Conservation (phyloP, 257 asterid species). For the Plectranthus barbatus region DNA sequence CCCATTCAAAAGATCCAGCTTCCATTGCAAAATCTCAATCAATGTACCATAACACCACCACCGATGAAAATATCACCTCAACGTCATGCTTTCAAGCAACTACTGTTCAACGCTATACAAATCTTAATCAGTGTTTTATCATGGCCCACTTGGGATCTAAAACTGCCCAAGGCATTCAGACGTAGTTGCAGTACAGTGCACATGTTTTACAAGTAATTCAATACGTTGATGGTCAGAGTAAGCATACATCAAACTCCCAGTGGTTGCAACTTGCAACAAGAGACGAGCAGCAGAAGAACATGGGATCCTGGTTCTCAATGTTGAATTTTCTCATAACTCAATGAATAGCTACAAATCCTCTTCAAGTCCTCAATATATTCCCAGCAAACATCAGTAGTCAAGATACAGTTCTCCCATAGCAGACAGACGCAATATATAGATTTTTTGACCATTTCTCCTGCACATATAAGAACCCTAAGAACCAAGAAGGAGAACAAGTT, state of each 20-base stretch:
- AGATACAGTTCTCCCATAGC: slow-evolving; percentile 70
- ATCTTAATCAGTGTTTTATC: not conserved
- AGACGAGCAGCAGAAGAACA: not conserved
- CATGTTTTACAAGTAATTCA: not conserved
- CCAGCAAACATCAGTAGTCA: not conserved
- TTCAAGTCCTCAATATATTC: not conserved
- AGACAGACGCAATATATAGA: slow-evolving; percentile 50
- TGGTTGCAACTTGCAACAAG: not conserved
- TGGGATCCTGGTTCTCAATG: not conserved
- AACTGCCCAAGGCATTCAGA: not conserved
- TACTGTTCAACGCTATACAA: not conserved
- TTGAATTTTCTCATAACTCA: not conserved
- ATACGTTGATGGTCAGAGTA: not conserved
- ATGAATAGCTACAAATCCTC: not conserved
- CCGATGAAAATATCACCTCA: not conserved
- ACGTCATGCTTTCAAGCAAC: not conserved
- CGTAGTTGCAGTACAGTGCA: not conserved
- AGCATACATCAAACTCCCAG: not conserved
- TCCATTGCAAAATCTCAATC: not conserved
- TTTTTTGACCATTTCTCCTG: slow-evolving; percentile 67
- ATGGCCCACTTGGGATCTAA: not conserved
- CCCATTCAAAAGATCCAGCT: not conserved
- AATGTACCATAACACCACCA: not conserved
- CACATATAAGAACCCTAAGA: not conserved
- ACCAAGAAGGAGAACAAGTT: not conserved